Percentiles rank a stretch among this genome's conserved stretches.
These are phyloP conservation scores for Candida cerambycidarum DNA, from an alignment of 805 yeast species.

Conservation along the genomic window DNA sequence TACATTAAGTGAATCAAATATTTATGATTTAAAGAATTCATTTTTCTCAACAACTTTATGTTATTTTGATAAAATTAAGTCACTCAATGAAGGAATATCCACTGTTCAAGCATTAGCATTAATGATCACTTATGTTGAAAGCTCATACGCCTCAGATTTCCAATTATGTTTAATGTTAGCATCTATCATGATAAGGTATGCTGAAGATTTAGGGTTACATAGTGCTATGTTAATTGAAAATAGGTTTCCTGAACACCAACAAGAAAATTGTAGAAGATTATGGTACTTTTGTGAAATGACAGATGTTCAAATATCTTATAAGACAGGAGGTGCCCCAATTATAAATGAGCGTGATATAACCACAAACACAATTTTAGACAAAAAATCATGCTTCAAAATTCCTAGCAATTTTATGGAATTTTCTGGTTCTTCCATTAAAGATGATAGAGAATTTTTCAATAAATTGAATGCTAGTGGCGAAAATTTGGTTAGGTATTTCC, in stretches of 20 bases:
- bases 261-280: constrained; percentile 17
- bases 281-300: constrained; percentile 33
- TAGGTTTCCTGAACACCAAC: constrained; percentile 16
- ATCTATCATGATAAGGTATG: constrained; percentile 27
- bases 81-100: constrained; percentile 47
- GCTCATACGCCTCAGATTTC: constrained; percentile 22
- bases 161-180: constrained; percentile 27
- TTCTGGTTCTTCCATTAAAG: constrained; percentile 11
- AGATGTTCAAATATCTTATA: constrained; percentile 29
- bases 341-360: constrained; percentile 22
- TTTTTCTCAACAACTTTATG: constrained; percentile 35
- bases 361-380: constrained; percentile 25
- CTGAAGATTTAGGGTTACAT: constrained; percentile 32
- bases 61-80: constrained; percentile 51
- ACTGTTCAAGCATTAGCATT: constrained; percentile 52
- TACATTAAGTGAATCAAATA: constrained; percentile 7
- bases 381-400: constrained; percentile 14
- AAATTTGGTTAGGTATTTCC: not conserved
- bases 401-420: not conserved
- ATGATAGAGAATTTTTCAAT: not conserved
- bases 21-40: constrained; percentile 16
- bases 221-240: constrained; percentile 15
- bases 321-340: constrained; percentile 29
- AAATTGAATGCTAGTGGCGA: no score
- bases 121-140: constrained; percentile 37